Evolutionary conservation across 345 rosid genomes (phyloP), one percentile per base, ranked within the genome.

Genomic region (Pistacia atlantica): DNA sequence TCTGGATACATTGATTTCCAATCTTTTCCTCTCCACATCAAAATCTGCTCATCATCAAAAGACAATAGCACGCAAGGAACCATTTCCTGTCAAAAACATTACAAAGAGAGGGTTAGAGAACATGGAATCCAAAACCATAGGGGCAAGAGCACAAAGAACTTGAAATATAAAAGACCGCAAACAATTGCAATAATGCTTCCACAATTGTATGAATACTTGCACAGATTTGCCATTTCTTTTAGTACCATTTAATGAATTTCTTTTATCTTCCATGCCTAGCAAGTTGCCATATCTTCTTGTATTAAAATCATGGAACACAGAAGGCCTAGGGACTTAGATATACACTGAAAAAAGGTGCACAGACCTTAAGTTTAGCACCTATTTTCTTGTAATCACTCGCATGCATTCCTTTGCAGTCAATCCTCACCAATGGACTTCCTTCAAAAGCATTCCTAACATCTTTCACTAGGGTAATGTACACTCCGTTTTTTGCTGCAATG

Each of bases 331-430:
- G 33, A 69, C 25, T 25, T 12, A 67, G 65, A 57, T 62, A 35
- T 45, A 20, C 69, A 5, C 25, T 67, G 4, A 65, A 54, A 73
- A 16, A 64, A 72, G 46, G 62, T 51, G 54, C 31, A 75, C 48
- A 46, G 72, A 92, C 97, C 97, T 88, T 95, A 74, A 95, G 98
- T 84, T 92, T 95, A 73, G 99, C 97, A 75, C 98, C 98, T 74
- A 95, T 78, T 79, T 93, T 95, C 88, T 93, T 95, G 86, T 93
- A 91, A 74, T 95, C 98, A 74, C 90, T 89, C 54, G 94, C 89
- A 68, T 93, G 87, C 93, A 95, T 75, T 48, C 93, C 99, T 73
- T 72, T 75, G 88, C 98, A 93, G 67, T 95, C 86, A 11, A 95
- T 76, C 92, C 89, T 95, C 84, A 85, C 99, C 83, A 95, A 84